phyloP scores from a whole-genome alignment of 208 protist genomes.

The Acanthamoeba culbertsoni region DNA sequence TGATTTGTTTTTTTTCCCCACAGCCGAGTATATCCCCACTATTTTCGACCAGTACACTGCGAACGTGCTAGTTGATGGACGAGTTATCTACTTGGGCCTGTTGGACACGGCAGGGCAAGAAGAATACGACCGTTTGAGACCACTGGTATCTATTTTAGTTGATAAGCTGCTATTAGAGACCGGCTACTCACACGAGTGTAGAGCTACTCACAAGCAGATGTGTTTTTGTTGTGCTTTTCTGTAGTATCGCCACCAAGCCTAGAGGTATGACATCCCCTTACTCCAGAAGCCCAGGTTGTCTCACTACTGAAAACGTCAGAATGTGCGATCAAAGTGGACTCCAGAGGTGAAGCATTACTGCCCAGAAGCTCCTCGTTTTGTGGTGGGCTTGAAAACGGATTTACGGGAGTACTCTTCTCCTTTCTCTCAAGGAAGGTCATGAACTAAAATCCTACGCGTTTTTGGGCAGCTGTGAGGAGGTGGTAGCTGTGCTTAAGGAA shows the following conservation, averaged over 20 bases:
- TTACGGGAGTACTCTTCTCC: conserved; percentile 68
- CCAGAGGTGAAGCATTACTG: conserved; percentile 80
- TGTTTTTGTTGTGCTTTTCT: conserved; percentile 89
- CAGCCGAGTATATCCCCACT: conserved; percentile 4
- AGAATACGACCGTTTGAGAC: conserved; percentile 75
- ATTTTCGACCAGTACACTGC: conserved; percentile 22
- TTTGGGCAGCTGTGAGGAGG: conserved; percentile 43
- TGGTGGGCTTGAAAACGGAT: conserved; percentile 92
- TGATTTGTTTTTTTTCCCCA: not conserved
- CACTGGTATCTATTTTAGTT: conserved; percentile 23
- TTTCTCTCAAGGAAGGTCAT: not conserved
- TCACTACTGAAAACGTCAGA: conserved; percentile 54
- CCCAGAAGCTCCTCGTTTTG: conserved; percentile 82
- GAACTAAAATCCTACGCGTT: not conserved
- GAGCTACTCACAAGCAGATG: conserved; percentile 87
- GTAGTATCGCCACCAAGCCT: conserved; percentile 80
- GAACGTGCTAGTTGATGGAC: conserved; percentile 53
- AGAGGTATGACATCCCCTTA: conserved; percentile 2
- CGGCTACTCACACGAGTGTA: not conserved
- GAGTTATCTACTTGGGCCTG: conserved; percentile 69
- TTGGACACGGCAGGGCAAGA: conserved; percentile 80
- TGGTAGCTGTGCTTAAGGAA: conserved; percentile 58
- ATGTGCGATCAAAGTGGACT: conserved; percentile 76
- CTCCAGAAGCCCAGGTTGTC: conserved; percentile 62
- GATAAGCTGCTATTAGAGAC: not conserved